phyloP scores from a whole-genome alignment of 2,329 filamentous ascomycete species.

The Clonostachys sp. region DNA sequence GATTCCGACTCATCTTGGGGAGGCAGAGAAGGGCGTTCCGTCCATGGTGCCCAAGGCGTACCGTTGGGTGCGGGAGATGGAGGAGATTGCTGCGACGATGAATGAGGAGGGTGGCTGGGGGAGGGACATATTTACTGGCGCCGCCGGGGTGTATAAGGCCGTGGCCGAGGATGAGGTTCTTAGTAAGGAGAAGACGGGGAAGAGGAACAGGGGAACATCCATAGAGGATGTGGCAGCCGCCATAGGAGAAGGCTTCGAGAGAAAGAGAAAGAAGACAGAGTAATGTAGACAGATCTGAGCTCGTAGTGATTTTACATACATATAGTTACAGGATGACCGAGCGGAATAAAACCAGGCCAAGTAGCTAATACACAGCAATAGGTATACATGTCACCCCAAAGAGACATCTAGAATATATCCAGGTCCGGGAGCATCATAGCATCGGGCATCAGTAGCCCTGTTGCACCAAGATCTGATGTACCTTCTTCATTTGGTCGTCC shows the following conservation, averaged over 20 bases:
- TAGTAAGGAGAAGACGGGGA: constrained; percentile 52
- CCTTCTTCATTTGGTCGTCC: too few species aligned
- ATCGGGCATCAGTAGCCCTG: too few species aligned
- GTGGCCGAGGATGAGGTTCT: constrained; percentile 59
- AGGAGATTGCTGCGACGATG: constrained; percentile 67
- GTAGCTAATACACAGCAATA: too few species aligned
- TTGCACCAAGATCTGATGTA: too few species aligned
- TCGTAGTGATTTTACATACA: neutral
- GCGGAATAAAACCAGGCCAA: too few species aligned
- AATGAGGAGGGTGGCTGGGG: constrained; percentile 59
- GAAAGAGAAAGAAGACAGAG: constrained; percentile 32
- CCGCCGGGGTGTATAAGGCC: constrained; percentile 55
- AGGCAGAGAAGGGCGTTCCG: constrained; percentile 45
- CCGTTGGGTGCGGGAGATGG: constrained; percentile 74
- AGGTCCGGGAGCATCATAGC: too few species aligned
- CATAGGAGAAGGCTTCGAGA: constrained; percentile 40
- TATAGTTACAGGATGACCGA: neutral
- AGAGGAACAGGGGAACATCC: constrained; percentile 49
- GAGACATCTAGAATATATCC: too few species aligned
- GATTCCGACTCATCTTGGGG: constrained; percentile 37
- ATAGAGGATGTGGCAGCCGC: constrained; percentile 51
- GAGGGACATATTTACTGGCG: constrained; percentile 48
- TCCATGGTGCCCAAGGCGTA: constrained; percentile 72
- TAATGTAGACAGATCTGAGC: neutral
- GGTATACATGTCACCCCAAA: too few species aligned